Evolutionary conservation across 1,284 basidiomycete species (phyloP).

Genomic region (Malassezia yamatoensis): DNA sequence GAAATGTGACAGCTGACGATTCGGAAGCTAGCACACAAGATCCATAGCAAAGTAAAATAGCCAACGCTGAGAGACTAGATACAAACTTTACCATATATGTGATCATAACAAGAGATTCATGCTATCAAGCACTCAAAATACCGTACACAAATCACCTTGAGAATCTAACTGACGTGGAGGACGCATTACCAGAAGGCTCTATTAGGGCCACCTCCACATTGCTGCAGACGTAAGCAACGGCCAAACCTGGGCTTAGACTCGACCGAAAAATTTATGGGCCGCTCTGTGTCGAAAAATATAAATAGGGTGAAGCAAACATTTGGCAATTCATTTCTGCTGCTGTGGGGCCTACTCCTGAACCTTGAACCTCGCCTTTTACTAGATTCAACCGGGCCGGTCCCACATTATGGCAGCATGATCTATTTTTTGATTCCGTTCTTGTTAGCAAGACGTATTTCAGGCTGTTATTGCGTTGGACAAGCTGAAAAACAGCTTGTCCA

Average conservation of each 20-base stretch:
- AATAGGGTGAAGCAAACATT: not conserved
- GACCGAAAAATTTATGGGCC: not conserved
- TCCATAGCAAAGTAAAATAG: not conserved
- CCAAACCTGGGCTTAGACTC: not conserved
- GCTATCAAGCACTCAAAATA: not conserved
- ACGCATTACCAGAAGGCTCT: not conserved
- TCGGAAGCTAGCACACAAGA: not conserved
- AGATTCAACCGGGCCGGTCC: slow-evolving; percentile 22
- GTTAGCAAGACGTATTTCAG: not conserved
- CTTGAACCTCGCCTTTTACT: slow-evolving; percentile 24
- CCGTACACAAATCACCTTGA: not conserved
- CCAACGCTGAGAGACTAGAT: too few species aligned
- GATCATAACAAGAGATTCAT: not conserved
- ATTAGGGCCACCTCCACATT: not conserved
- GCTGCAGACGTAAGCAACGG: slow-evolving; percentile 10
- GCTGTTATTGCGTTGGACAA: slow-evolving; percentile 5
- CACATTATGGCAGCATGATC: slow-evolving; percentile 16
- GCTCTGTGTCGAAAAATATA: slow-evolving; percentile 1
- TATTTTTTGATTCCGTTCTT: slow-evolving; percentile 13
- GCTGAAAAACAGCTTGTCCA: slow-evolving; percentile 4
- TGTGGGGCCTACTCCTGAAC: slow-evolving; percentile 17
- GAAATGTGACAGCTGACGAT: not conserved
- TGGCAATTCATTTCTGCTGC: slow-evolving; percentile 9
- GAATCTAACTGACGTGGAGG: slow-evolving; percentile 14
- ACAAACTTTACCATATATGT: not conserved